These are phyloP conservation scores for Puccinellia tenuiflora DNA, from an alignment of 176 grass and related monocot species.

Conservation along the genomic window DNA sequence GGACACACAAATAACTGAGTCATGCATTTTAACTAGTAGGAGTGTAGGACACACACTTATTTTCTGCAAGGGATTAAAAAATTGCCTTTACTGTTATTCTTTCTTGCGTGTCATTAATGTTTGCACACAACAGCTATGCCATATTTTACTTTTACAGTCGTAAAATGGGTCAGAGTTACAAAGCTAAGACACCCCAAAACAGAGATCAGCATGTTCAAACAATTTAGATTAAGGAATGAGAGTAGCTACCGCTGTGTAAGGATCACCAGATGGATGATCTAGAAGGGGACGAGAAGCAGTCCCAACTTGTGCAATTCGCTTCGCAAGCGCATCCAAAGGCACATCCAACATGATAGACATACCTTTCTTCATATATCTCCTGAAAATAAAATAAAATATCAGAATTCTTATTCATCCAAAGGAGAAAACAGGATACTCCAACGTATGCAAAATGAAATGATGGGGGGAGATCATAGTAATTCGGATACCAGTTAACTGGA, in stretches of 20 bases:
- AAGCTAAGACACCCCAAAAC: background rate
- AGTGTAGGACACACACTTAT: too few relatives aligned
- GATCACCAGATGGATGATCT: slow-evolving; percentile 79
- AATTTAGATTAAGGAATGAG: background rate
- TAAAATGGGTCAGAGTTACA: slow-evolving; percentile 32
- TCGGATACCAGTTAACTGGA: slow-evolving; percentile 57
- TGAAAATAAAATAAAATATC: slow-evolving; percentile 12
- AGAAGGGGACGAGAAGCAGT: slow-evolving; percentile 95
- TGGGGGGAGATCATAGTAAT: background rate
- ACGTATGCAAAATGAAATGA: background rate
- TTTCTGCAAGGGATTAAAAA: background rate
- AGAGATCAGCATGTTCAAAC: background rate
- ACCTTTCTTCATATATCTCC: slow-evolving; percentile 88
- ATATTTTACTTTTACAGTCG: slow-evolving; percentile 22
- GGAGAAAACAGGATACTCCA: background rate
- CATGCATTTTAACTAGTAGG: slow-evolving; percentile 16
- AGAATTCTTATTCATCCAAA: slow-evolving; percentile 8
- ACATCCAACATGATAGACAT: slow-evolving; percentile 92
- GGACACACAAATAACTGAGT: background rate
- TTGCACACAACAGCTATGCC: background rate
- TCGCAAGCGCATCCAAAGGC: slow-evolving; percentile 84
- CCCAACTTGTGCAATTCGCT: slow-evolving; percentile 84
- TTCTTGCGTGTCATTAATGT: background rate
- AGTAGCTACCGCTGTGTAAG: slow-evolving; percentile 70
- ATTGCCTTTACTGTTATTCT: background rate